Conservation (phyloP, 2,329 filamentous ascomycete genomes). For the Pseudogymnoascus sp. region DNA sequence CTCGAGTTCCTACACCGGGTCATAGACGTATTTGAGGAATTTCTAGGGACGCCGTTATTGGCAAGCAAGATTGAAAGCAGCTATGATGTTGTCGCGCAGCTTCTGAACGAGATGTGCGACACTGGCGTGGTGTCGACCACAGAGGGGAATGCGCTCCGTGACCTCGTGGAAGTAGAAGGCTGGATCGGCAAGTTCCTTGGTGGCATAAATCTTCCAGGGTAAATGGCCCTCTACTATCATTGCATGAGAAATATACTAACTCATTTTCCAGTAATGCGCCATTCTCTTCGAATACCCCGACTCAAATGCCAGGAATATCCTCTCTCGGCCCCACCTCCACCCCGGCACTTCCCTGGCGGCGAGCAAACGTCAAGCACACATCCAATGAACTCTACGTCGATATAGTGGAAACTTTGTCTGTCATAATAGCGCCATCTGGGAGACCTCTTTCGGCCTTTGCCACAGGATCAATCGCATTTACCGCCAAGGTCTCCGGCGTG, state of each 20-base stretch:
- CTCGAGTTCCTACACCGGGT: conserved; percentile 93
- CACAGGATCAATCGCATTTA: conserved; percentile 90
- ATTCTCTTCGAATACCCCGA: conserved; percentile 20
- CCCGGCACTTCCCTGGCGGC: conserved; percentile 71
- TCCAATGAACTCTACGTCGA: conserved; percentile 97
- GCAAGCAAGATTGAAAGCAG: conserved; percentile 78
- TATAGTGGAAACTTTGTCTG: conserved; percentile 79
- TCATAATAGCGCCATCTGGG: conserved; percentile 85
- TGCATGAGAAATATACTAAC: not conserved
- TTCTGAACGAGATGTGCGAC: conserved; percentile 95
- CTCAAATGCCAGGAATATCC: conserved; percentile 25
- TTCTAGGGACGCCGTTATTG: conserved; percentile 78
- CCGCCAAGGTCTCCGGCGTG: conserved; percentile 86
- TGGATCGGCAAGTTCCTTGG: conserved; percentile 83
- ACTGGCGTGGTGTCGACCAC: conserved; percentile 82
- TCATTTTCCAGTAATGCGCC: not conserved
- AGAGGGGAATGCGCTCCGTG: conserved; percentile 84
- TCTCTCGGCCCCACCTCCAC: conserved; percentile 34
- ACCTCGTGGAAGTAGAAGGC: conserved; percentile 85
- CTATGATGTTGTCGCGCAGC: conserved; percentile 89
- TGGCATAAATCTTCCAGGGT: conserved; percentile 77
- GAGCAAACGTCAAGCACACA: conserved; percentile 87
- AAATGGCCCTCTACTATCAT: conserved; percentile 14
- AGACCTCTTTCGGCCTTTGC: conserved; percentile 78
- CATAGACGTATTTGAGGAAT: conserved; percentile 88